Conservation (phyloP, 768 basidiomycete species). For the Mycena rebaudengoi region DNA sequence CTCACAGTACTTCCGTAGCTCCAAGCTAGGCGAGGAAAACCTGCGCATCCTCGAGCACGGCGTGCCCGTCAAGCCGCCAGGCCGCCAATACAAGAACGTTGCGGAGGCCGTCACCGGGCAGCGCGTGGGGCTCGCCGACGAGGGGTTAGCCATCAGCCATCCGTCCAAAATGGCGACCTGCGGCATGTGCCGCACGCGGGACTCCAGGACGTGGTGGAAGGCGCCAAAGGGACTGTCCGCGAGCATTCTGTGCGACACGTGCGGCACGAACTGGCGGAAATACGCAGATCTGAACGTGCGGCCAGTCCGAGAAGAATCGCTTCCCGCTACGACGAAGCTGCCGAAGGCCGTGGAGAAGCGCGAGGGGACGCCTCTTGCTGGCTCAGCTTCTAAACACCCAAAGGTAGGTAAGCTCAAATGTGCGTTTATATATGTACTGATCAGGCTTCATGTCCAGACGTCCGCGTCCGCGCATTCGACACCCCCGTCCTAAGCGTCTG, state of each 20-base stretch:
- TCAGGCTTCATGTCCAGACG: slow-evolving; percentile 48
- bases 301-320: slow-evolving; percentile 73
- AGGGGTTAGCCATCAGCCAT: slow-evolving; percentile 74
- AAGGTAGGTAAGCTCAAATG: slow-evolving; percentile 43
- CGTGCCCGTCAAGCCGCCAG: slow-evolving; percentile 43
- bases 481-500: slow-evolving; percentile 65
- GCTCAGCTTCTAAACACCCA: slow-evolving; percentile 53
- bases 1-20: slow-evolving; percentile 46
- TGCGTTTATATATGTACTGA: not conserved
- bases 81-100: slow-evolving; percentile 45
- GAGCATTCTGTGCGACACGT: slow-evolving; percentile 82
- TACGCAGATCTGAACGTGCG: slow-evolving; percentile 89
- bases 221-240: slow-evolving; percentile 87
- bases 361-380: slow-evolving; percentile 62
- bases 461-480: slow-evolving; percentile 61
- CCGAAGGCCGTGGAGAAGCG: slow-evolving; percentile 77
- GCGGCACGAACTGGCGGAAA: slow-evolving; percentile 91
- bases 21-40: slow-evolving; percentile 77
- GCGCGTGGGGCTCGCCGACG: slow-evolving; percentile 66
- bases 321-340: slow-evolving; percentile 47
- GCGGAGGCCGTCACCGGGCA: slow-evolving; percentile 55
- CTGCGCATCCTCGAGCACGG: slow-evolving; percentile 53
- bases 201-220: slow-evolving; percentile 88
- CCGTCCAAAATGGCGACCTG: slow-evolving; percentile 69
- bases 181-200: slow-evolving; percentile 85